Base-by-base conservation (phyloP, 495 filamentous ascomycete genomes). In the Aspergillus ellipticus region DNA sequence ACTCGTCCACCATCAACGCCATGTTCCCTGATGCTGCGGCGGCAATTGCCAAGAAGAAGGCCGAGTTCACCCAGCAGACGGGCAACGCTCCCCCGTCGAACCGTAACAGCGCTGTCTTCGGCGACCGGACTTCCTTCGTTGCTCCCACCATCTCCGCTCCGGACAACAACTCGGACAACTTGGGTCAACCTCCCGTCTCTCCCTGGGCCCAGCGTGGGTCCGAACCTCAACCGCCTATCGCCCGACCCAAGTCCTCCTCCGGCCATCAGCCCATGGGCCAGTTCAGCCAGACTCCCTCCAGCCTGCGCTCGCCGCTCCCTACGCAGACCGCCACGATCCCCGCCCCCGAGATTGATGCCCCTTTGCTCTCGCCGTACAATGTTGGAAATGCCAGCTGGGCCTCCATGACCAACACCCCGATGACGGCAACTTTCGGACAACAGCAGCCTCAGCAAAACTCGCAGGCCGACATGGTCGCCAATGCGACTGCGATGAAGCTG, bases 21-120 rank as follows among this genome's bases (percentile, higher is more conserved):
- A 97, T 98, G 94, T 98, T 98, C 68, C 94, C 94, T 5, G 94
- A 97, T 77, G 94, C 94, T 20, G 95, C 94, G 2, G 95, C 93
- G 13, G 95, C 95, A 13, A 97, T 98, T 71, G 92, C 92, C 26
- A 94, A 92, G 49, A 93, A 98, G 74, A 96, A 96, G 77, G 92
- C 91, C 49, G 92, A 96, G 72, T 97, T 96, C 66, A 92, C 90
- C 10, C 90, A 96, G 68, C 88, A 94, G 69, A 96, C 91, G 26
- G 93, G 94, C 47, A 89, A 91, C 55, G 87, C 87, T 10, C 90
- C 93, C 17, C 83, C 88, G 4, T 97, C 94, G 29, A 96, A 96
- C 73, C 86, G 95, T 37, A 97, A 97, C 72, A 97, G 95, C 68
- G 79, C 88, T 45, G 86, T 85, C 13, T 84, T 94, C 60, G 91